Evolutionary conservation across 2,329 filamentous ascomycete species (phyloP).

Genomic region (Thielaviopsis ethacetica): DNA sequence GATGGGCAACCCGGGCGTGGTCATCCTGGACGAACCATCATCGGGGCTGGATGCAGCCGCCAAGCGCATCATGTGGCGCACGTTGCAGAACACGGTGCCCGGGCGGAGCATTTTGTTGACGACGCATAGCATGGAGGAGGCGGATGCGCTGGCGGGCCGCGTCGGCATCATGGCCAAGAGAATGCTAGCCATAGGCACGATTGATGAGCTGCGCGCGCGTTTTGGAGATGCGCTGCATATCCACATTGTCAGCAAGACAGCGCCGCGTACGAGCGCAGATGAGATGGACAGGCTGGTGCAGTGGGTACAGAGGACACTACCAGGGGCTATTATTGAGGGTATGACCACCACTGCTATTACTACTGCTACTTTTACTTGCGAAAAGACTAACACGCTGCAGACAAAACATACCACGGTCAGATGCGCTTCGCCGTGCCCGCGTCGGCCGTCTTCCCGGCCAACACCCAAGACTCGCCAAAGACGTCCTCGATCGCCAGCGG

Average conservation of each 20-base stretch:
- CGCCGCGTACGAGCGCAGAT: slow-evolving; percentile 52
- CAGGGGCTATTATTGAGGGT: slow-evolving; percentile 47
- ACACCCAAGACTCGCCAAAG: background rate
- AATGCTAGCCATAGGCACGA: slow-evolving; percentile 73
- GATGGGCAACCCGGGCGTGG: slow-evolving; percentile 77
- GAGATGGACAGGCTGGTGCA: slow-evolving; percentile 50
- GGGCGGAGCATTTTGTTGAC: slow-evolving; percentile 77
- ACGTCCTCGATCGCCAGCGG: background rate
- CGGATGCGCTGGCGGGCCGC: slow-evolving; percentile 67
- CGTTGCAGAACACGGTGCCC: slow-evolving; percentile 53
- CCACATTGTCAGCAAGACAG: slow-evolving; percentile 59
- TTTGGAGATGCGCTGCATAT: slow-evolving; percentile 70
- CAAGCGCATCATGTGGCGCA: slow-evolving; percentile 88
- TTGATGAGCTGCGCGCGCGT: slow-evolving; percentile 51
- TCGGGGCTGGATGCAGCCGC: slow-evolving; percentile 81
- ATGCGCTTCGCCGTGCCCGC: slow-evolving; percentile 65
- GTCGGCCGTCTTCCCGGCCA: slow-evolving; percentile 18
- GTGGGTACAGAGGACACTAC: slow-evolving; percentile 49
- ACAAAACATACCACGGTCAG: slow-evolving; percentile 69
- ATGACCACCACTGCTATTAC: background rate
- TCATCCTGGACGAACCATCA: slow-evolving; percentile 78
- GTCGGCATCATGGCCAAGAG: slow-evolving; percentile 73
- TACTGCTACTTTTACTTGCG: background rate
- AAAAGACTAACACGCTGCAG: slow-evolving; percentile 13
- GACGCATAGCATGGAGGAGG: slow-evolving; percentile 92